Percentiles rank a stretch among this genome's conserved stretches.
These are phyloP conservation scores for Sarocladium oryzae DNA, from an alignment of 2,329 filamentous ascomycete species.

Conservation along the genomic window DNA sequence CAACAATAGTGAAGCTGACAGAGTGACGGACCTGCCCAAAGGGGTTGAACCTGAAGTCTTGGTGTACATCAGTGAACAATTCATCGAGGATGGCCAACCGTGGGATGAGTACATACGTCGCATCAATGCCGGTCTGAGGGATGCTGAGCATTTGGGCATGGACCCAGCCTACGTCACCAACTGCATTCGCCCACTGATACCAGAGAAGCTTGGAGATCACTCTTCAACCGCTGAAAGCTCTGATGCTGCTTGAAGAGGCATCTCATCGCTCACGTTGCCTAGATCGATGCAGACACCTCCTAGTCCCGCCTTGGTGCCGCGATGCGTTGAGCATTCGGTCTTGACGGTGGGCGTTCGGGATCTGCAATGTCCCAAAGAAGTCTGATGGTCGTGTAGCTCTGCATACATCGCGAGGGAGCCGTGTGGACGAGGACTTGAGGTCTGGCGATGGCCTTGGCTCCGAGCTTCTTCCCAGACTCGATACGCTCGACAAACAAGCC, in stretches of 20 bases:
- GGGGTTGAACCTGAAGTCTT: slow-evolving; percentile 26
- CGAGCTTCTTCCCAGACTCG: slow-evolving; percentile 25
- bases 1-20: slow-evolving; percentile 14
- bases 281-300: background rate
- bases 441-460: slow-evolving; percentile 25
- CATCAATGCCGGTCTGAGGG: slow-evolving; percentile 30
- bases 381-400: slow-evolving; percentile 25
- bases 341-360: slow-evolving; percentile 2
- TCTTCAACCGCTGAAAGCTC: background rate
- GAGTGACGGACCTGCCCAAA: slow-evolving; percentile 15
- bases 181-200: slow-evolving; percentile 30
- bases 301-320: background rate
- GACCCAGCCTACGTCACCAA: slow-evolving; percentile 28
- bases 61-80: slow-evolving; percentile 31
- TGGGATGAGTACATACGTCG: slow-evolving; percentile 33
- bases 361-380: slow-evolving; percentile 26
- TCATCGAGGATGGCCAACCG: slow-evolving; percentile 26
- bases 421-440: slow-evolving; percentile 28
- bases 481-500: slow-evolving; percentile 31
- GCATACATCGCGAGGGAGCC: slow-evolving; percentile 19
- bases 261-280: background rate
- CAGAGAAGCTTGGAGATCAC: slow-evolving; percentile 11
- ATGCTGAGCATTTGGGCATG: slow-evolving; percentile 29
- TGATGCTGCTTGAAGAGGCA: background rate
- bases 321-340: background rate